Evolutionary conservation across 129 eudicot genomes (phyloP).

Genomic region (Saussurea involucrata): DNA sequence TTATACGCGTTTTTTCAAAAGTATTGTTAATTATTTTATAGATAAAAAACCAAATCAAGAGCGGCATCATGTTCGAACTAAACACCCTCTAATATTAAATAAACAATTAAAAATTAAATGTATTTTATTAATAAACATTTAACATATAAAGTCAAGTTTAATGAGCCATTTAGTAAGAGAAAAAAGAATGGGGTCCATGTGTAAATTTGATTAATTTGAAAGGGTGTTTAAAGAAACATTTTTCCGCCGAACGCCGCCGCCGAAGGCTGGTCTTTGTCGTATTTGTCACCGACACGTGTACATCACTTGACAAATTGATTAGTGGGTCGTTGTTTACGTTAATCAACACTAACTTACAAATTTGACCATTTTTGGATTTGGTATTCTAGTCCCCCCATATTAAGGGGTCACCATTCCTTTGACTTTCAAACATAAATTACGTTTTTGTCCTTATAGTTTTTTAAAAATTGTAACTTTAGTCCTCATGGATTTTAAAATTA

Average conservation of each 20-base stretch:
- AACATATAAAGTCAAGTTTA: conserved; percentile 10
- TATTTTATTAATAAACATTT: background rate
- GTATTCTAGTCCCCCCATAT: conserved; percentile 16
- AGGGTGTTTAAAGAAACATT: conserved; percentile 35
- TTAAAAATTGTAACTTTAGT: no score
- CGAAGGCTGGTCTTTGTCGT: conserved; percentile 47
- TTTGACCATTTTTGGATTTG: conserved; percentile 36
- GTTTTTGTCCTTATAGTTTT: no score
- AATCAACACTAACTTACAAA: conserved; percentile 23
- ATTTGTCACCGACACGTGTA: conserved; percentile 44
- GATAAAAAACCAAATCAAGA: background rate
- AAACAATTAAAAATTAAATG: background rate
- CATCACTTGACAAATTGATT: conserved; percentile 7
- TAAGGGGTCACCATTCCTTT: conserved; percentile 8
- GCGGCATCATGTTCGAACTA: background rate
- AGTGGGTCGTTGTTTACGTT: conserved; percentile 19
- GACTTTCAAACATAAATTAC: no score
- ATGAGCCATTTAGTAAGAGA: conserved; percentile 26
- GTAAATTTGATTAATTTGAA: conserved; percentile 15
- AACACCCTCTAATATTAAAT: background rate
- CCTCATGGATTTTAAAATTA: no score
- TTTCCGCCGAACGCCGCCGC: conserved; percentile 99
- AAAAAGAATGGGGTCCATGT: conserved; percentile 23
- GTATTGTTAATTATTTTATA: background rate
- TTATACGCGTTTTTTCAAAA: background rate